Base-by-base conservation (phyloP, 2,329 filamentous ascomycete genomes). In the Myriosclerotinia scirpicola region DNA sequence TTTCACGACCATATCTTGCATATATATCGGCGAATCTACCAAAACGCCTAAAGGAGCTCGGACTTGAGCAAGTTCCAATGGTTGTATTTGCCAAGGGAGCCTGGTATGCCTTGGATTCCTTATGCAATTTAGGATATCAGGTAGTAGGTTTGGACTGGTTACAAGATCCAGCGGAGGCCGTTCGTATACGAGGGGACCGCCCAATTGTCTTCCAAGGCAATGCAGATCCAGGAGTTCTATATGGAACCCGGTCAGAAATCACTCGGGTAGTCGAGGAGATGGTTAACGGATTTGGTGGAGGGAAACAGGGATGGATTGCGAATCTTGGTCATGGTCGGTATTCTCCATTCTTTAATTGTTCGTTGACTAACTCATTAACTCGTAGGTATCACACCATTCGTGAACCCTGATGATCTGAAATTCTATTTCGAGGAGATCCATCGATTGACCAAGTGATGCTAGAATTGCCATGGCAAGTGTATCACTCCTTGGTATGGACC, bases 1-100 rank as follows among this genome's bases (percentile, higher is more conserved):
- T 98, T 78, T 89, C 92, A 2, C 85, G 95, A 71, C 95, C 95
- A 0, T 97, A 94, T 76, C 84, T 99, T 64, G 85, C 85, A 54
- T 88, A 93, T 76, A 98, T 99, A 72, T 88, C 93, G 14, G 83
- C 90, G 72, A 85, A 93, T 72, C 84, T 99, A 4, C 94, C 94
- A 1, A 83, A 82, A 73, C 88, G 87, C 68, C 81, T 98, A 67
- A 81, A 85, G 72, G 90, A 91, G 76, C 83, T 96, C 76, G 88
- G 88, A 0, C 80, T 94, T 63, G 90, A 93, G 67, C 83, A 82
- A 14, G 94, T 99, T 3, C 95, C 95, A 3, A 97, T 98, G 93
- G 96, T 93, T 6, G 93, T 98, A 34, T 99, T 99, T 78, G 93
- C 95, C 46, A 99, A 99, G 82, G 95, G 95, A 14, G 94, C 95